phyloP scores from a whole-genome alignment of 148 eudicot genomes.

The Cornus florida region DNA sequence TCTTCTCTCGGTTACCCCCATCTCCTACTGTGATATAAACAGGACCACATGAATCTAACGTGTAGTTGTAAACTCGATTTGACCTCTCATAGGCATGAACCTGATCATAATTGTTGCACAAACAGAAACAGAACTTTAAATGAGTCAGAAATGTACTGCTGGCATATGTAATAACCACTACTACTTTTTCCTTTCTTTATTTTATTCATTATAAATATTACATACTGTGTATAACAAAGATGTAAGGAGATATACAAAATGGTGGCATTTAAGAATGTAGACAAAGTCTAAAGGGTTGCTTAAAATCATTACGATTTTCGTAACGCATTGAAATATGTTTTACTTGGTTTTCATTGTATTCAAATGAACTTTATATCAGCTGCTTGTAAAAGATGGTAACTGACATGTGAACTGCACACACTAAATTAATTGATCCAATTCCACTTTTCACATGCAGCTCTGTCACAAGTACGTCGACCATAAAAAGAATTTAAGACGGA shows the following conservation, averaged over 20 bases:
- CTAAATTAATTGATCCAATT: neutral
- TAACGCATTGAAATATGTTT: neutral
- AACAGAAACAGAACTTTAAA: slow-evolving; percentile 8
- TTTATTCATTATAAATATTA: neutral
- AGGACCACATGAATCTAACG: slow-evolving; percentile 84
- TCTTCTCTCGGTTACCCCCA: slow-evolving; percentile 97
- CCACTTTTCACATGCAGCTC: slow-evolving; percentile 5
- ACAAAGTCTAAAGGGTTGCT: neutral
- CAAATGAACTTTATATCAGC: neutral
- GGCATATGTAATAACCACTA: neutral
- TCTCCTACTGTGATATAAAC: slow-evolving; percentile 82
- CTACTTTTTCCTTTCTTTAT: neutral
- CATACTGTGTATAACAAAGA: neutral
- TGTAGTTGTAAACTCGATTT: slow-evolving; percentile 86
- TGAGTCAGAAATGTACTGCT: neutral
- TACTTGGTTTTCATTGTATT: too few relatives aligned
- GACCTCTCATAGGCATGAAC: slow-evolving; percentile 97
- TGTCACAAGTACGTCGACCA: neutral
- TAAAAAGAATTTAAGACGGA: neutral
- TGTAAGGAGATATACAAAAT: neutral
- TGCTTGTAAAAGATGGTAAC: neutral
- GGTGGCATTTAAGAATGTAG: neutral
- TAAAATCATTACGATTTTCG: neutral
- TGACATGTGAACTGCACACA: neutral
- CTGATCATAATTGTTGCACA: slow-evolving; percentile 32